A percentile compares a stretch with the other conserved stretches of the same genome.
These are phyloP conservation scores for Sparassis latifolia DNA, from an alignment of 1,284 basidiomycete species.

Conservation along the genomic window DNA sequence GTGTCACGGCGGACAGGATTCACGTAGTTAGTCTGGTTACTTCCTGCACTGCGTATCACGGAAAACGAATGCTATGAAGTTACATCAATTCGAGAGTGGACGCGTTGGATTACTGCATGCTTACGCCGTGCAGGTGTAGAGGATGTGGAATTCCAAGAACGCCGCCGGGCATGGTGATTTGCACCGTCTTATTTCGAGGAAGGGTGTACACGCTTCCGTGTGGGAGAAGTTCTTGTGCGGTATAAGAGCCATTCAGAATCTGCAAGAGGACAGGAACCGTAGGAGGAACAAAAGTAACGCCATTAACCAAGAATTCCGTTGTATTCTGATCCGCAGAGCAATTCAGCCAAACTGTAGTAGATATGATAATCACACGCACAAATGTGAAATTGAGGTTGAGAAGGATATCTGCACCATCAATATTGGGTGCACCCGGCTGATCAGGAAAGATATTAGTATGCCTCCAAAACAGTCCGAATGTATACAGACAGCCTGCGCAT, in stretches of 20 bases:
- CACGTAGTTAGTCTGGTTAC: conserved; percentile 26
- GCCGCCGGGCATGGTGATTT: conserved; percentile 28
- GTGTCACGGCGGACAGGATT: conserved; percentile 29
- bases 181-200: conserved; percentile 26
- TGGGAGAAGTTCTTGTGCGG: conserved; percentile 26
- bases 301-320: conserved; percentile 22
- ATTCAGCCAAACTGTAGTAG: neutral
- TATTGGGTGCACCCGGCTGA: conserved; percentile 22
- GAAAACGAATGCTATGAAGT: conserved; percentile 16
- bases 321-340: neutral
- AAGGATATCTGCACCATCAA: conserved; percentile 23
- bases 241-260: conserved; percentile 27
- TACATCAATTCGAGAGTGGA: neutral
- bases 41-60: conserved; percentile 15
- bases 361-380: conserved; percentile 12
- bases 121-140: conserved; percentile 35
- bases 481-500: conserved; percentile 9
- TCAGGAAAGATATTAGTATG: neutral
- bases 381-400: conserved; percentile 21
- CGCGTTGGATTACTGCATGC: conserved; percentile 3
- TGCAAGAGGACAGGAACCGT: conserved; percentile 32
- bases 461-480: neutral
- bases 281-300: conserved; percentile 19
- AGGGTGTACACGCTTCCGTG: conserved; percentile 27
- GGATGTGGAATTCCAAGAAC: conserved; percentile 30